Percentiles rank a stretch among this genome's conserved stretches.
phyloP scores from a whole-genome alignment of 352 stramenopile species.

The Globisporangium mamillatum region DNA sequence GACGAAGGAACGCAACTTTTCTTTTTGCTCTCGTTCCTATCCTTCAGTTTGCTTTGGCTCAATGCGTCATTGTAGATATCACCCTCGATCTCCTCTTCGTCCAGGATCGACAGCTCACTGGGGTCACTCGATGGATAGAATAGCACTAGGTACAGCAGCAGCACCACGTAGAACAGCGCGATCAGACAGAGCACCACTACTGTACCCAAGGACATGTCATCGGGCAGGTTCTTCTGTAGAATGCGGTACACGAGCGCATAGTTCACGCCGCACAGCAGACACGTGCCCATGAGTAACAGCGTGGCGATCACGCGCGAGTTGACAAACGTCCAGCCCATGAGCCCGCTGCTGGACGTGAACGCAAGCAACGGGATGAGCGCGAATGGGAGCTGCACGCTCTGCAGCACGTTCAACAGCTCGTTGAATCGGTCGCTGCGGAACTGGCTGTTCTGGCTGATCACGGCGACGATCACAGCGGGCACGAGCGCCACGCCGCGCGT shows the following conservation, averaged over 20 bases:
- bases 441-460: slow-evolving; percentile 51
- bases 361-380: slow-evolving; percentile 78
- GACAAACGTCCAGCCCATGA: slow-evolving; percentile 69
- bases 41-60: background rate
- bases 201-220: slow-evolving; percentile 24
- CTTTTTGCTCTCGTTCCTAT: background rate
- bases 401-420: slow-evolving; percentile 83
- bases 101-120: background rate
- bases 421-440: slow-evolving; percentile 70
- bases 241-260: slow-evolving; percentile 62
- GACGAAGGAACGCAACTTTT: slow-evolving; percentile 1
- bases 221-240: slow-evolving; percentile 31
- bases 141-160: slow-evolving; percentile 59
- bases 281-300: slow-evolving; percentile 36
- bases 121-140: slow-evolving; percentile 35
- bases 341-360: slow-evolving; percentile 51
- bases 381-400: slow-evolving; percentile 88
- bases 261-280: slow-evolving; percentile 58
- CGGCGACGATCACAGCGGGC: slow-evolving; percentile 80
- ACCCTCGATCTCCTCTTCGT: background rate
- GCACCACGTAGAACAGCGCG: slow-evolving; percentile 30
- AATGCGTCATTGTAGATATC: background rate
- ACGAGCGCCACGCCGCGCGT: slow-evolving; percentile 93
- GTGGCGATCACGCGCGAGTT: slow-evolving; percentile 32
- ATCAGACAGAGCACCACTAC: slow-evolving; percentile 19